Percentiles rank a stretch among this genome's conserved stretches.
phyloP scores from a whole-genome alignment of 495 filamentous ascomycete genomes.

The Hyphodiscus hymeniophilus region DNA sequence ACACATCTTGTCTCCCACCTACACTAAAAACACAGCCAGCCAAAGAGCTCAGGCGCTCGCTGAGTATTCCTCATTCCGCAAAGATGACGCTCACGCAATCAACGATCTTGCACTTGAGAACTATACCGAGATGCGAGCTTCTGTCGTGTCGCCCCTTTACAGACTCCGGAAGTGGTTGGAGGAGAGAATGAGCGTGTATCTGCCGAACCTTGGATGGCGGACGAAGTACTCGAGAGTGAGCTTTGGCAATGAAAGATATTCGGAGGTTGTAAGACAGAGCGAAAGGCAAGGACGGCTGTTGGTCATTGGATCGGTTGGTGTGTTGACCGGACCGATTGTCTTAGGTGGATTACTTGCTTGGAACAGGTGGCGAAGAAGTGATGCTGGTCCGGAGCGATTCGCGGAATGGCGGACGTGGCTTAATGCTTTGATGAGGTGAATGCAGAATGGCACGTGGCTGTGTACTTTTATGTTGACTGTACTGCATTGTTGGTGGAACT shows the following conservation, averaged over 20 bases:
- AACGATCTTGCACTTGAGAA: constrained; percentile 88
- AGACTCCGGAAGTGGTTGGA: constrained; percentile 75
- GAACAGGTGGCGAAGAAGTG: background rate
- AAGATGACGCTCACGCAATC: constrained; percentile 76
- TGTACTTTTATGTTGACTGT: too few relatives aligned
- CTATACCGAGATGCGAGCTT: constrained; percentile 85
- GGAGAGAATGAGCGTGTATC: constrained; percentile 67
- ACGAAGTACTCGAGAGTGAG: constrained; percentile 92
- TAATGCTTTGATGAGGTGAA: background rate
- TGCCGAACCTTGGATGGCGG: constrained; percentile 73
- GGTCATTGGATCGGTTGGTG: constrained; percentile 1
- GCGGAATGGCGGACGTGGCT: background rate
- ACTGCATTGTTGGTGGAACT: too few relatives aligned
- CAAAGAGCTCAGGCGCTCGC: constrained; percentile 51
- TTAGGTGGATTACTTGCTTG: background rate
- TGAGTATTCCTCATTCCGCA: constrained; percentile 64
- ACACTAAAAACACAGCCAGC: background rate
- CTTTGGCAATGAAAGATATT: constrained; percentile 87
- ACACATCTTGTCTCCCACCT: constrained; percentile 26
- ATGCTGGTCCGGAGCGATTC: background rate
- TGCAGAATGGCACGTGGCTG: too few relatives aligned
- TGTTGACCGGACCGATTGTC: background rate
- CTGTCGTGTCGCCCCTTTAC: constrained; percentile 69
- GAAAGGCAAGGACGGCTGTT: constrained; percentile 55
- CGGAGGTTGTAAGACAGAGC: constrained; percentile 62